A percentile compares a stretch with the other conserved stretches of the same genome.
Evolutionary conservation across 2,329 filamentous ascomycete genomes (phyloP).

Genomic region (Fusarium sp.): DNA sequence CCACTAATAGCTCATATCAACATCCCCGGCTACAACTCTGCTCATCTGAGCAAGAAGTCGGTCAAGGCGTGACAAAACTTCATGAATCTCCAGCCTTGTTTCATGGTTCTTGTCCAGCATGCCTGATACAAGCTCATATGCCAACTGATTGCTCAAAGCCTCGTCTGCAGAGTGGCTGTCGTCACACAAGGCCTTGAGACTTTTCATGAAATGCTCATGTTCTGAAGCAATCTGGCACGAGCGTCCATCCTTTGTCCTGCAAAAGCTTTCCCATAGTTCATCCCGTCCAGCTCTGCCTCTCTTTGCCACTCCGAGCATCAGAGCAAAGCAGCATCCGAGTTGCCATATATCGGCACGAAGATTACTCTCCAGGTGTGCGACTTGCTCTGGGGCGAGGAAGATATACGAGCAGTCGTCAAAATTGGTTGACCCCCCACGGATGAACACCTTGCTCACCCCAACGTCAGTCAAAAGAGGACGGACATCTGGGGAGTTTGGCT

Average conservation of each 20-base stretch:
- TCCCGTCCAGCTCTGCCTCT: neutral
- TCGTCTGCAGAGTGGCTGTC: accelerated
- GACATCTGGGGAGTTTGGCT: accelerated
- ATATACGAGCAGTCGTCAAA: neutral
- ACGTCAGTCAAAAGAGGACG: neutral
- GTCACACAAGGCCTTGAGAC: neutral
- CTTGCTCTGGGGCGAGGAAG: neutral
- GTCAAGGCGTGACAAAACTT: neutral
- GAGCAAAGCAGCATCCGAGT: neutral
- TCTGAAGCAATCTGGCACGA: neutral
- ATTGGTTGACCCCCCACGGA: neutral
- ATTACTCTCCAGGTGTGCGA: neutral
- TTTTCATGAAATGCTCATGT: neutral
- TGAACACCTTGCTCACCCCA: neutral
- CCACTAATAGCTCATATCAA: neutral
- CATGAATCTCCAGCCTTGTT: neutral
- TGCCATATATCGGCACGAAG: neutral
- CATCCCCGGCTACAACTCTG: neutral
- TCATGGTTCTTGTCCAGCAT: neutral
- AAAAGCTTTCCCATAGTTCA: neutral
- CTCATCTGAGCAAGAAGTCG: neutral
- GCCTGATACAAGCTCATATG: neutral
- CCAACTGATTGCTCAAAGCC: neutral
- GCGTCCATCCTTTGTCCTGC: neutral
- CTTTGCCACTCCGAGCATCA: neutral